These are phyloP conservation scores for Stagonosporopsis cucurbitacearum DNA, from an alignment of 2,329 filamentous ascomycete species.

Conservation along the genomic window DNA sequence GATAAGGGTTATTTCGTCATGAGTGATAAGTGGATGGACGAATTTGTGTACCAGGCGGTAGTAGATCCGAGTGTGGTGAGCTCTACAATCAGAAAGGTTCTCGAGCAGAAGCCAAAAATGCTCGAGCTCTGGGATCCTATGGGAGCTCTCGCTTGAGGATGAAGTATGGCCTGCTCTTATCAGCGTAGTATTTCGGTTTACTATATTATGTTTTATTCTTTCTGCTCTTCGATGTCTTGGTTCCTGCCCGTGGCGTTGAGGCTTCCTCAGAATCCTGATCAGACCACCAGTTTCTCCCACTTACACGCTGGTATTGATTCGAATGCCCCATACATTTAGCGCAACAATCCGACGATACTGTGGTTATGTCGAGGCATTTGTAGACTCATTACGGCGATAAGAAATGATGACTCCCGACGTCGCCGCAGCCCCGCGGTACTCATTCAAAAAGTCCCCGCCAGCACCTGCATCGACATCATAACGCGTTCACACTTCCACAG, in stretches of 20 bases:
- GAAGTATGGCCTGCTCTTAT: not conserved
- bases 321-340: not conserved
- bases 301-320: not conserved
- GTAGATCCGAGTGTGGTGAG: constrained; percentile 70
- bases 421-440: constrained; percentile 29
- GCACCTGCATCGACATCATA: constrained; percentile 3
- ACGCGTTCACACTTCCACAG: constrained; percentile 6
- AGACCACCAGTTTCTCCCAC: not conserved
- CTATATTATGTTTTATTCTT: not conserved
- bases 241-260: not conserved
- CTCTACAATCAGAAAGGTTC: constrained; percentile 71
- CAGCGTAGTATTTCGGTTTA: not conserved
- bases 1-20: constrained; percentile 89
- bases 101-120: constrained; percentile 73
- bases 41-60: constrained; percentile 85
- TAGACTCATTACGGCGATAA: constrained; percentile 17
- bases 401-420: constrained; percentile 27
- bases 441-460: constrained; percentile 38
- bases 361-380: not conserved
- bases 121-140: constrained; percentile 76
- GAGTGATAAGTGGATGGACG: constrained; percentile 70
- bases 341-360: not conserved
- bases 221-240: not conserved
- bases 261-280: not conserved
- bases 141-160: constrained; percentile 67